Evolutionary conservation across 116 monocot species (phyloP).

Genomic region (Cymodocea nodosa): DNA sequence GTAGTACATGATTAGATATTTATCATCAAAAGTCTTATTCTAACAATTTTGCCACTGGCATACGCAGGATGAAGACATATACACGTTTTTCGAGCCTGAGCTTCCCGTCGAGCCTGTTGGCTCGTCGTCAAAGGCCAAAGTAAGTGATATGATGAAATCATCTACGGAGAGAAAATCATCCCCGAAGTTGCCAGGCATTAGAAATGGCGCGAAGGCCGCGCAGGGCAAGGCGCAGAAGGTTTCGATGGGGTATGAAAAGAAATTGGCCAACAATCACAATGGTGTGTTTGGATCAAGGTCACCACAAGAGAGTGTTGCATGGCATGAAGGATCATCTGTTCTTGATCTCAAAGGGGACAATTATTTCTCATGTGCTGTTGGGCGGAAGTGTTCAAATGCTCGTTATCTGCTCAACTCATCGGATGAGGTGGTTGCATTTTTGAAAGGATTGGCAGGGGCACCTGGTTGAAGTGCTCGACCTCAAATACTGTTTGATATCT

Average conservation of each 20-base stretch:
- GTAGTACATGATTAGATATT: too few species aligned
- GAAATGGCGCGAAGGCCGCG: slow-evolving; percentile 29
- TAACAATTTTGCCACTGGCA: neutral
- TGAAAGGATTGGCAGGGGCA: slow-evolving; percentile 47
- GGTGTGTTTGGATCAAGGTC: slow-evolving; percentile 20
- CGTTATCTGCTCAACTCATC: slow-evolving; percentile 77
- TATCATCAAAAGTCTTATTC: too few species aligned
- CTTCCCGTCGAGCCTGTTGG: slow-evolving; percentile 58
- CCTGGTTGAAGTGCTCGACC: neutral
- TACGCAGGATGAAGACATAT: slow-evolving; percentile 90
- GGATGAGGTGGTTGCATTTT: slow-evolving; percentile 71
- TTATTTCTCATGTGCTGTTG: slow-evolving; percentile 98
- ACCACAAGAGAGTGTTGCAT: slow-evolving; percentile 53
- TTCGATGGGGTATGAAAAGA: slow-evolving; percentile 36
- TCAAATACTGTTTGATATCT: too few species aligned
- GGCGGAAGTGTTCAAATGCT: slow-evolving; percentile 78
- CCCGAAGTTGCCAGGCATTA: slow-evolving; percentile 29
- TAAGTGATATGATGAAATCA: slow-evolving; percentile 34
- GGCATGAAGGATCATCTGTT: slow-evolving; percentile 96
- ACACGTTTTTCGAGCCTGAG: slow-evolving; percentile 94
- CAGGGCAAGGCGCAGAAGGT: slow-evolving; percentile 34
- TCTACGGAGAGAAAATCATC: slow-evolving; percentile 20
- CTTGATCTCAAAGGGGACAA: slow-evolving; percentile 94
- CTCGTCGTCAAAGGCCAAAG: slow-evolving; percentile 40
- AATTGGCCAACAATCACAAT: slow-evolving; percentile 21